Base-by-base conservation (phyloP, 2,329 filamentous ascomycete genomes). In the Fusarium sp. region DNA sequence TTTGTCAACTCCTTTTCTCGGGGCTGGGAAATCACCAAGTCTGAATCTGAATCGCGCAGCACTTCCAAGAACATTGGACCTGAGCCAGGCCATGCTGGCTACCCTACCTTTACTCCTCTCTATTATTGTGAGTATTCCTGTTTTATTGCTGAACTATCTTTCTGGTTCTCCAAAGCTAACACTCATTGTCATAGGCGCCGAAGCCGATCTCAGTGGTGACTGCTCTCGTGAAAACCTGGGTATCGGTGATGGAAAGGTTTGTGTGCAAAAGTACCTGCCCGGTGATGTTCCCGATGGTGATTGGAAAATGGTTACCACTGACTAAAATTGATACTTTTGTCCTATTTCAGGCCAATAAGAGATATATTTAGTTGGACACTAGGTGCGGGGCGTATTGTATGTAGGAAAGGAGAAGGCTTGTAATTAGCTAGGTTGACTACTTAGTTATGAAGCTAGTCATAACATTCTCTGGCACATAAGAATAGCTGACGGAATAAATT, bases 81-180 rank as follows among this genome's bases (percentile, higher is more conserved):
- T 2, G 59, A 65, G 9, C 51, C 58, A 8, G 62, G 62, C 11
- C 59, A 62, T 13, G 7, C 52, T 57, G 62, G 59, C 3, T 65
- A 62, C 18, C 51, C 62, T 16, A 65, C 62, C 6, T 65, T 65
- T 18, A 53, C 62, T 4, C 62, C 62, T 23, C 62, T 65, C n/a
- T 52, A 58, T n/a, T 7, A 23, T 16, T 65, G 62, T 64, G 51
- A 60, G 61, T 64, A 2, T 23, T 23, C 18, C 18, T 23, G 18
- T 23, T 23, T 23, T 23, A 23, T 23, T n/a, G n/a, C 18, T 4
- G 18, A 23, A 23, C 18, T 23, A 23, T 34, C 1, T n/a, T 13
- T 1, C 2, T 6, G 0, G 28, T 3, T 4, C 39, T 34, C 3
- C n/a, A 3, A 31, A 15, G 31, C 39, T 46, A 15, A 46, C 15